These are phyloP conservation scores for Trichomonascaceae sp. DNA, from an alignment of 1,139 yeast genomes.

Conservation along the genomic window DNA sequence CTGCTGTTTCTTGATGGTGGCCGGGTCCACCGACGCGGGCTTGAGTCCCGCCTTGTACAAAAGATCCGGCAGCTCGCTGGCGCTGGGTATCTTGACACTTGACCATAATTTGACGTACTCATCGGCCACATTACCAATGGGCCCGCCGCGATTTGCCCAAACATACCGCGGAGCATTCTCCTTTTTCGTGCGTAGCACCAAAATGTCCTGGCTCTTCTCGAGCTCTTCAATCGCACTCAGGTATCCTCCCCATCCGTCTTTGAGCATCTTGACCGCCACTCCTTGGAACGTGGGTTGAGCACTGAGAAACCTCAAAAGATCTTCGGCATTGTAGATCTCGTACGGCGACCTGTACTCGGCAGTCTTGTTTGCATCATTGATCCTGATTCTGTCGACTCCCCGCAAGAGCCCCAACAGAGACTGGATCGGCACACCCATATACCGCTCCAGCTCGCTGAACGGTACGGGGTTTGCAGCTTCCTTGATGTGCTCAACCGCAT, in stretches of 20 bases:
- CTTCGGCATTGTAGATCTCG: conserved; percentile 72
- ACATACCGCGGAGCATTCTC: conserved; percentile 82
- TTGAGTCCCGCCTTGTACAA: conserved; percentile 76
- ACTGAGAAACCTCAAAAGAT: conserved; percentile 58
- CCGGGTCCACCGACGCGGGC: conserved; percentile 97
- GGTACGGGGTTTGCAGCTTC: conserved; percentile 56
- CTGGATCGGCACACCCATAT: conserved; percentile 33
- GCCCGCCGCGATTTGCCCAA: conserved; percentile 79
- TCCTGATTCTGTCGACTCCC: conserved; percentile 56
- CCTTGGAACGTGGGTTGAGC: conserved; percentile 85
- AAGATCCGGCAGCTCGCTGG: conserved; percentile 65
- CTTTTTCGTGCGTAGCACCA: conserved; percentile 80
- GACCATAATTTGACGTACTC: conserved; percentile 80
- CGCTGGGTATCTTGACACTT: conserved; percentile 62
- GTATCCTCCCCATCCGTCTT: conserved; percentile 97
- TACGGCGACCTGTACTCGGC: conserved; percentile 81
- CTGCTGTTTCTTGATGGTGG: conserved; percentile 51
- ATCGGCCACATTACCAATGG: conserved; percentile 62
- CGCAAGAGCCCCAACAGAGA: conserved; percentile 51
- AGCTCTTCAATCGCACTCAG: conserved; percentile 60
- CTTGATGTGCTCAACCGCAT: conserved; percentile 82
- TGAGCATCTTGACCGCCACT: conserved; percentile 71
- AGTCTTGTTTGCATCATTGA: conserved; percentile 35
- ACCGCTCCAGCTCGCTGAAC: conserved; percentile 45
- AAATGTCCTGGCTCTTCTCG: conserved; percentile 61